Percentiles rank a stretch among this genome's conserved stretches.
These are phyloP conservation scores for Colletotrichum tanaceti DNA, from an alignment of 2,329 filamentous ascomycete genomes.

Conservation along the genomic window DNA sequence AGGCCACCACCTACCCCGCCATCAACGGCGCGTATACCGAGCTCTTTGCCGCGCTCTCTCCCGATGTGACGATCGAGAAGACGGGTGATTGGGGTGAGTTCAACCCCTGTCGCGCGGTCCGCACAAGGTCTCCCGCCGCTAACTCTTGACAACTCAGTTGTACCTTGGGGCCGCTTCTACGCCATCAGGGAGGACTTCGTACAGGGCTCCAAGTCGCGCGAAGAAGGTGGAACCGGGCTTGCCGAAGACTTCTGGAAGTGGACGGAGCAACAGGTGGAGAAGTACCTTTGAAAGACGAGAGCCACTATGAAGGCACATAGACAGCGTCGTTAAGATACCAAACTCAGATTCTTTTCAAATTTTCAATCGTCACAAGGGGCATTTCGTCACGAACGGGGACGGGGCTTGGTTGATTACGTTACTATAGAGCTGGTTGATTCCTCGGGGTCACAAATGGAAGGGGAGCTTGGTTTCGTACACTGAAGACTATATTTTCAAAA, in stretches of 20 bases:
- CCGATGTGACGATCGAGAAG: slow-evolving; percentile 55
- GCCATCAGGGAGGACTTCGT: slow-evolving; percentile 48
- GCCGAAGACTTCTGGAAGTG: slow-evolving; percentile 56
- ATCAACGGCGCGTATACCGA: slow-evolving; percentile 60
- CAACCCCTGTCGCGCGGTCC: background rate
- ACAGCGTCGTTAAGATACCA: slow-evolving; percentile 3
- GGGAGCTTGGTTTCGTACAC: background rate
- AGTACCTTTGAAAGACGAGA: slow-evolving; percentile 11
- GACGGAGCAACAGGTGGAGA: slow-evolving; percentile 53
- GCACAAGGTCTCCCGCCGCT: background rate
- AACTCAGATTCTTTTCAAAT: too few relatives aligned
- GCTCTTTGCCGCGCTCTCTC: slow-evolving; percentile 59
- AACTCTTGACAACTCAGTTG: slow-evolving; percentile 44
- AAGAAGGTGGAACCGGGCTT: slow-evolving; percentile 53
- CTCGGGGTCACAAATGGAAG: background rate
- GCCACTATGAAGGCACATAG: background rate
- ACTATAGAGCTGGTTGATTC: background rate
- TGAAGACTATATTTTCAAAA: slow-evolving; percentile 35
- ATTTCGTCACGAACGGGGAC: background rate
- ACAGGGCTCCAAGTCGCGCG: slow-evolving; percentile 46
- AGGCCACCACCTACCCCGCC: slow-evolving; percentile 44
- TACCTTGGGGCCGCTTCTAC: slow-evolving; percentile 54
- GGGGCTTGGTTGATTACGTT: background rate
- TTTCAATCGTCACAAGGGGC: background rate
- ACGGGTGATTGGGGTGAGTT: slow-evolving; percentile 48